These are phyloP conservation scores for Alternaria rosae DNA, from an alignment of 2,329 filamentous ascomycete genomes.

Conservation along the genomic window DNA sequence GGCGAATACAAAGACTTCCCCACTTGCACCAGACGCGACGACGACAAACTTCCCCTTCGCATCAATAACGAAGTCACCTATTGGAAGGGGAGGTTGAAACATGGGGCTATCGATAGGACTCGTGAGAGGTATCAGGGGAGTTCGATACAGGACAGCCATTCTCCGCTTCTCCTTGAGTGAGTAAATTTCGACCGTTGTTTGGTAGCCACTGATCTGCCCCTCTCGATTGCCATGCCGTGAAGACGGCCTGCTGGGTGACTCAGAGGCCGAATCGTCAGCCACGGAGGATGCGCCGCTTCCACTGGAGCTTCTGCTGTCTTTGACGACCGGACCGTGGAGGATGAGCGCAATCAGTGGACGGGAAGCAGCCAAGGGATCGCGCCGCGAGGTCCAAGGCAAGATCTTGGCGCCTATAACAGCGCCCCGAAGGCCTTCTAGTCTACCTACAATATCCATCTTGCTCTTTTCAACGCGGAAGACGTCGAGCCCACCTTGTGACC, in stretches of 20 bases:
- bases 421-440: slow-evolving; percentile 78
- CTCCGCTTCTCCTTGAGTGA: slow-evolving; percentile 78
- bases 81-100: slow-evolving; percentile 72
- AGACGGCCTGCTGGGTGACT: slow-evolving; percentile 47
- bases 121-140: slow-evolving; percentile 68
- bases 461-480: slow-evolving; percentile 76
- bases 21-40: slow-evolving; percentile 80
- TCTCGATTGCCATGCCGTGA: slow-evolving; percentile 39
- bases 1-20: slow-evolving; percentile 81
- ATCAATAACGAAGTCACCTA: slow-evolving; percentile 76
- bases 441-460: slow-evolving; percentile 72
- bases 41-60: slow-evolving; percentile 75
- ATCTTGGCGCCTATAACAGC: slow-evolving; percentile 84
- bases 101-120: slow-evolving; percentile 65
- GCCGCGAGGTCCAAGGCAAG: slow-evolving; percentile 69
- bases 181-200: slow-evolving; percentile 89
- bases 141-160: slow-evolving; percentile 76
- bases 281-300: slow-evolving; percentile 48
- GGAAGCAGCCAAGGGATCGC: slow-evolving; percentile 61
- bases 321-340: slow-evolving; percentile 76
- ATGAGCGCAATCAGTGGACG: slow-evolving; percentile 81
- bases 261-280: slow-evolving; percentile 46
- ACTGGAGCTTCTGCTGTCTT: slow-evolving; percentile 51
- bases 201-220: slow-evolving; percentile 67
- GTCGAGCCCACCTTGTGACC: slow-evolving; percentile 81